Evolutionary conservation across 305 asterid genomes (phyloP), one percentile per base, ranked within the genome.

Genomic region (Coffea humblotiana): DNA sequence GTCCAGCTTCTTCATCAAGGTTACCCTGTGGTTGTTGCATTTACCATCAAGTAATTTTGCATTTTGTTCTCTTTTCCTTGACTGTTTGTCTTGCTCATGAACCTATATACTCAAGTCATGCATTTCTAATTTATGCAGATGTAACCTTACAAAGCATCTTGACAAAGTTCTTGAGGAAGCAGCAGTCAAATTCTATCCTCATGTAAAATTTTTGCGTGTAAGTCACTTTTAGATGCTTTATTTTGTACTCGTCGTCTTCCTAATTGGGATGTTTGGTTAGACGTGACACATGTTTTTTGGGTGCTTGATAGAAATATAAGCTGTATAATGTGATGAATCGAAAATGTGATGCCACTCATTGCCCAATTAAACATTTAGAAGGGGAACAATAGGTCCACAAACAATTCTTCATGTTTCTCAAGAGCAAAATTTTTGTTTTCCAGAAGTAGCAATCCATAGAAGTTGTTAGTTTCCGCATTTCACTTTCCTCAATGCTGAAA

Each of bases 1-100:
- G 95, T 94, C 79, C 97, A 92, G 86, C 95, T 96, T 68, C 98
- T 96, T 71, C 99, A 90, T 83, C 97, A 91, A 83, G 98, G 98
- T 78, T 81, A 88, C 83, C 99, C 97, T 54, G 91, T 96, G 72
- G 95, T 95, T 76, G 99, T 91, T 86, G 97, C 99, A 79, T 95
- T 95, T 88, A 95, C 99, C 29, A 89, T 94, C 86, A 94, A 90
- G 99, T 94, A 91, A 89, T 52, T 78, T 67, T 27, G 72, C 54
- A 78, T 61, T 75, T n/a, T 18, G 15, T 48, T 78, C 43, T 35
- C 76, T 64, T 49, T 78, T 81, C 76, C 58, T 48, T 64, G 69
- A 75, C 61, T 51, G 19, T 72, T 76, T 76, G 11, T 25, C 10
- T 52, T 29, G 68, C 77, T 16, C 67, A 8, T 68, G 74, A 29